Conservation (phyloP, 1,284 basidiomycete species). For the Golubevia pallescens region DNA sequence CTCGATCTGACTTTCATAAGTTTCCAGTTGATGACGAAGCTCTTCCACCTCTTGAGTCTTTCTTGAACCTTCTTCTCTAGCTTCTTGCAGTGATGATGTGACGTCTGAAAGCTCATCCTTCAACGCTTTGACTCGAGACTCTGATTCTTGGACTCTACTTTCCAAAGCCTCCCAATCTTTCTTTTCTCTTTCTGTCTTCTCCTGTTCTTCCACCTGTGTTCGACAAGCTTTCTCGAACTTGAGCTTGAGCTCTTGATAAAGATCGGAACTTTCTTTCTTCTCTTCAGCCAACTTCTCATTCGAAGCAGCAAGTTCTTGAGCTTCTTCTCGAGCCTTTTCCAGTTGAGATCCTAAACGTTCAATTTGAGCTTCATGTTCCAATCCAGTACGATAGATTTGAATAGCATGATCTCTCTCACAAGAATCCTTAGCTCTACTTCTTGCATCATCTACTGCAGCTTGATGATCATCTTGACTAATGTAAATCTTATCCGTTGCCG, state of each 20-base stretch:
- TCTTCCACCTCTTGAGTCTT: neutral
- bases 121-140: neutral
- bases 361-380: neutral
- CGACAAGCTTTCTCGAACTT: neutral
- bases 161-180: neutral
- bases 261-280: neutral
- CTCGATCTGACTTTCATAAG: neutral
- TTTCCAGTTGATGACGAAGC: neutral
- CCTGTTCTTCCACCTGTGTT: neutral
- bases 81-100: neutral
- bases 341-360: neutral
- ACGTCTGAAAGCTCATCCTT: neutral
- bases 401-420: neutral
- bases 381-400: neutral
- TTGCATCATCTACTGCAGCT: neutral
- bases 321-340: neutral
- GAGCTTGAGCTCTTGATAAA: neutral
- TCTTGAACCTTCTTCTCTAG: neutral
- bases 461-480: neutral
- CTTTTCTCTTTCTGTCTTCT: neutral
- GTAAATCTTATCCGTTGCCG: neutral
- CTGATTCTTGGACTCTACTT: neutral
- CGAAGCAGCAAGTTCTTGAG: neutral
- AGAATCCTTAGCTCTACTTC: neutral
- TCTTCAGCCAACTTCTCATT: neutral